Percentiles rank a stretch among this genome's conserved stretches.
phyloP scores from a whole-genome alignment of 1,139 yeast species.

The Diutina siamensis region DNA sequence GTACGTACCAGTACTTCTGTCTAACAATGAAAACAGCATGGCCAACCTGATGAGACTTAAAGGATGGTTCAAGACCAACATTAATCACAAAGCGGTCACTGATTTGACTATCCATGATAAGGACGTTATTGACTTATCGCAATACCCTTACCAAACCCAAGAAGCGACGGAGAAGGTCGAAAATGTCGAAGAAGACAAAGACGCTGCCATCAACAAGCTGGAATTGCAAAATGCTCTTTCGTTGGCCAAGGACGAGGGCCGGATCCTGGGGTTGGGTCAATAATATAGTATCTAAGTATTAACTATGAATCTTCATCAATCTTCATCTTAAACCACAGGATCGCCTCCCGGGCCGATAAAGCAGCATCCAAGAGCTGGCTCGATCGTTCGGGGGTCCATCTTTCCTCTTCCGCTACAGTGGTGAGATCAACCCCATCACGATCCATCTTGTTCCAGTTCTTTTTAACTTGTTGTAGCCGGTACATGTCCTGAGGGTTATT shows the following conservation, averaged over 20 bases:
- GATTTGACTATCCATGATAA: constrained; percentile 11
- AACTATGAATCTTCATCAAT: neutral
- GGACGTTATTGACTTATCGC: constrained; percentile 21
- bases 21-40: constrained; percentile 11
- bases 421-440: neutral
- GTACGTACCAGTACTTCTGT: constrained; percentile 20
- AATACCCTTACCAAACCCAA: constrained; percentile 18
- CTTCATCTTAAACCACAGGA: neutral
- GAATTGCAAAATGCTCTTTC: constrained; percentile 13
- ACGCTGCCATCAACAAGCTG: constrained; percentile 7
- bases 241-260: constrained; percentile 12
- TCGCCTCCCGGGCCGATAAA: neutral
- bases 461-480: neutral
- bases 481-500: neutral
- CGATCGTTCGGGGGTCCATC: neutral
- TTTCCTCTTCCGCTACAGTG: neutral
- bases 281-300: neutral
- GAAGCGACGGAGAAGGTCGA: constrained; percentile 8
- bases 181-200: constrained; percentile 6
- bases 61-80: constrained; percentile 29
- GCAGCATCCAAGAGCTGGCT: neutral
- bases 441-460: neutral
- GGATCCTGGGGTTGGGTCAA: constrained; percentile 11
- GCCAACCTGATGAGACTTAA: constrained; percentile 17
- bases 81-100: constrained; percentile 12